phyloP scores from a whole-genome alignment of 108 stramenopile species.

The Stephanodiscus triporus region DNA sequence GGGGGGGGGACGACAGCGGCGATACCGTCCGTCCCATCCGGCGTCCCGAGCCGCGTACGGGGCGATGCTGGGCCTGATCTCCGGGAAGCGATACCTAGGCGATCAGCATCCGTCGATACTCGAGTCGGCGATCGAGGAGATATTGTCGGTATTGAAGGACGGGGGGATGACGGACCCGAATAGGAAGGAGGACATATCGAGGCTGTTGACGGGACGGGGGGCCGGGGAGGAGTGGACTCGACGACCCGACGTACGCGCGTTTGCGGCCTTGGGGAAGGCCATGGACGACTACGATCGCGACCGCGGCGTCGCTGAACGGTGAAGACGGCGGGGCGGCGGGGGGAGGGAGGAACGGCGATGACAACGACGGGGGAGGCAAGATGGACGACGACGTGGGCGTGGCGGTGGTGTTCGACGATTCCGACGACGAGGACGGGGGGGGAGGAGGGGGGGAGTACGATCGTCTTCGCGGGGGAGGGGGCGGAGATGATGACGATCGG shows the following conservation, averaged over 20 bases:
- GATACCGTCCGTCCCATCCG: constrained; percentile 80
- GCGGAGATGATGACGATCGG: constrained; percentile 67
- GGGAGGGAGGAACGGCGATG: constrained; percentile 23
- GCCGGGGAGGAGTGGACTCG: constrained; percentile 46
- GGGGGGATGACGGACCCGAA: constrained; percentile 75
- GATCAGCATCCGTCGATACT: constrained; percentile 92
- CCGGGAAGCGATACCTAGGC: constrained; percentile 72
- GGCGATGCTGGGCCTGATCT: constrained; percentile 68
- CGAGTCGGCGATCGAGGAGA: constrained; percentile 92
- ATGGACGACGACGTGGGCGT: constrained; percentile 97
- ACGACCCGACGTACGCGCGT: constrained; percentile 71
- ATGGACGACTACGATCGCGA: constrained; percentile 83
- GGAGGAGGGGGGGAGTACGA: constrained; percentile 7
- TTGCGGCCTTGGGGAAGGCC: constrained; percentile 86
- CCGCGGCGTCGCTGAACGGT: no score
- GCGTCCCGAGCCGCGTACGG: constrained; percentile 78
- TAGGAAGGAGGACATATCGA: constrained; percentile 75
- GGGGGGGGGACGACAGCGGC: constrained; percentile 55
- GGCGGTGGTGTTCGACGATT: constrained; percentile 96
- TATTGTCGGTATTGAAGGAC: constrained; percentile 86
- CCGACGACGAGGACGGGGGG: constrained; percentile 89
- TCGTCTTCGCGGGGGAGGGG: no score
- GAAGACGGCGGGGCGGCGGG: constrained; percentile 35
- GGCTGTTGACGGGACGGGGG: constrained; percentile 74
- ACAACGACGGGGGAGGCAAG: constrained; percentile 40